Base-by-base conservation (phyloP, 2,329 filamentous ascomycete species). In the Pezicula rhizophila region DNA sequence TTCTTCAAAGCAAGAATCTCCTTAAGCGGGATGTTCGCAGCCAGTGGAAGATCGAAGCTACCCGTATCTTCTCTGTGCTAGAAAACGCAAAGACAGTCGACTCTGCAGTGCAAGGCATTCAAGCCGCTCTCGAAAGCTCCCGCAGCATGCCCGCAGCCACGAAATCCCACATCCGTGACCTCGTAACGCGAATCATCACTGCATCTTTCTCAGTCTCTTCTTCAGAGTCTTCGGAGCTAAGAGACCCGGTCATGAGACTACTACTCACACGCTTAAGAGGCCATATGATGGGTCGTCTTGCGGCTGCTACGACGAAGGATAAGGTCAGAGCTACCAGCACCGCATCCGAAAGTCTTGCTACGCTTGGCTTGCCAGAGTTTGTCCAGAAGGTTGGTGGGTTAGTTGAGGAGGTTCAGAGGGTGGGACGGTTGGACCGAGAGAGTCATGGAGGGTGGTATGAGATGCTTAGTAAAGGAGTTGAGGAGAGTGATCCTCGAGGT, bases 1-100 rank as follows among this genome's bases (percentile, higher is more conserved):
- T 91, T 25, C 70, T 92, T 12, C 89, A 89, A 45, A 85, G 84
- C 66, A 93, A 93, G 71, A 92, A 90, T 57, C 73, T 92, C 7
- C 76, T 93, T 28, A 91, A 90, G 68, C 81, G 88, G 14, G 87
- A 92, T 60, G 85, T 89, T 3, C 81, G 88, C 40, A 78, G 79
- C 11, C 81, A 85, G 17, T 93, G 88, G 88, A 88, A 84, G 66
- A 79, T 74, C 20, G 85, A 91, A 66, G 85, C 86, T 0, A 71
- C 74, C 2, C 80, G 87, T n/a, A 79, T 91, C 55, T 80, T 85
- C 71, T 70, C 78, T 1, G 78, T 88, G 1, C 76, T 91, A 10
- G 83, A 85, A 54, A 77, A 74, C 38, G 69, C 76, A 2, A 73
- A 70, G 49, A 57, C 68, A 2, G 57, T 73, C 2, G 78, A 81